Base-by-base conservation (phyloP, 495 filamentous ascomycete species). In the Penicillium longicatenatum region DNA sequence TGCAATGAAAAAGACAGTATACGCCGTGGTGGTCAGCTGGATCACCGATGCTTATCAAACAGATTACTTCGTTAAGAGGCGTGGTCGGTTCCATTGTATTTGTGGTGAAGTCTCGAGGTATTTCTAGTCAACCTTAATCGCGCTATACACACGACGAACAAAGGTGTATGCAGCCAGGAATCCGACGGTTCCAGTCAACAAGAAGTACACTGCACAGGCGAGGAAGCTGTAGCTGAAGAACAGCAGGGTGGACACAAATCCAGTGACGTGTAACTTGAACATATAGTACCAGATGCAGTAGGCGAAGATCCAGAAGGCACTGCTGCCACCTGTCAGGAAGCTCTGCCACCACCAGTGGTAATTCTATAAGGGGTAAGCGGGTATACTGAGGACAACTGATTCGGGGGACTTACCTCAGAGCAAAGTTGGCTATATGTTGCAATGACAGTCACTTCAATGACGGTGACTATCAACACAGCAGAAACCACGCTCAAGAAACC, bases 291-390 rank as follows among this genome's bases (percentile, higher is more conserved):
- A 96, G 44, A 88, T 77, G 65, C 89, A 90, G 71, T 96, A 96
- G 39, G 84, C 64, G 68, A 93, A 95, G 39, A 97, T 85, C 92
- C 92, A 97, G 58, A 91, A 71, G 2, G 88, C 84, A 60, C 85
- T 89, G 63, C 88, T 87, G 50, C 87, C 88, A 42, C 93, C 93
- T 16, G 93, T 84, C 37, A 92, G 71, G 77, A 97, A 94, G 60
- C 88, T 91, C 67, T 91, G 89, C 92, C 92, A 96, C 91, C 90
- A 95, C 93, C 93, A 97, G 69, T 94, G 82, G 71, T 96, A 91
- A 69, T 96, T 93, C 86, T 92, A 46, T 10, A 53, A 24, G 21
- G 46, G 6, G 12, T 43, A 11, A 22, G 21, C 21, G 43, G 16
- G 8, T 19, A 3, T 48, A 20, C 39, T 14, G 29, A 41, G 7